Percentiles rank a stretch among this genome's conserved stretches.
phyloP scores from a whole-genome alignment of 441 rosid genomes.

The Adansonia grandidieri region DNA sequence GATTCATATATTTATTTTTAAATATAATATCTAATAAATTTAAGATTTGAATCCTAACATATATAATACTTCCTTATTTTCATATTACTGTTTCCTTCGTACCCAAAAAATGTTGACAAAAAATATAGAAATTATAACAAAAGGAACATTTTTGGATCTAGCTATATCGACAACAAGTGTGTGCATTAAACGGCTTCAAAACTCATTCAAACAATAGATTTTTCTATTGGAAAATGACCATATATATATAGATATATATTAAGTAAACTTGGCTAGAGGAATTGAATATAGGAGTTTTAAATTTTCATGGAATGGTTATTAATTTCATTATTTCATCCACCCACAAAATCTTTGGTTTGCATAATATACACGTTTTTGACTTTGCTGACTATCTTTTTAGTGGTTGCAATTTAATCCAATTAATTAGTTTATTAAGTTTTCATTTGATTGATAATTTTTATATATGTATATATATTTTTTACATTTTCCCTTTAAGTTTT shows the following conservation, averaged over 20 bases:
- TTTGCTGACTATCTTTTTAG: background rate
- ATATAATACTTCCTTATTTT: no score
- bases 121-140: slow-evolving; percentile 10
- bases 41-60: no score
- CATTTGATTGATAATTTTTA: background rate
- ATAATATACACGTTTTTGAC: background rate
- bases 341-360: background rate
- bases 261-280: background rate
- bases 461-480: background rate
- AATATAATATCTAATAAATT: no score
- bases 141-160: slow-evolving; percentile 13
- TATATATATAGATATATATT: background rate
- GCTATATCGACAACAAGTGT: background rate
- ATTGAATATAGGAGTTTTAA: background rate
- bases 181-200: background rate
- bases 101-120: background rate
- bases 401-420: background rate
- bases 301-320: background rate
- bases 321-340: background rate
- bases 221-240: background rate
- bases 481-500: no score
- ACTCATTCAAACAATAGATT: background rate
- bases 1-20: no score
- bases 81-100: no score
- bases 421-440: background rate